These are phyloP conservation scores for Tulasnella sp. DNA, from an alignment of 768 basidiomycete species.

Conservation along the genomic window DNA sequence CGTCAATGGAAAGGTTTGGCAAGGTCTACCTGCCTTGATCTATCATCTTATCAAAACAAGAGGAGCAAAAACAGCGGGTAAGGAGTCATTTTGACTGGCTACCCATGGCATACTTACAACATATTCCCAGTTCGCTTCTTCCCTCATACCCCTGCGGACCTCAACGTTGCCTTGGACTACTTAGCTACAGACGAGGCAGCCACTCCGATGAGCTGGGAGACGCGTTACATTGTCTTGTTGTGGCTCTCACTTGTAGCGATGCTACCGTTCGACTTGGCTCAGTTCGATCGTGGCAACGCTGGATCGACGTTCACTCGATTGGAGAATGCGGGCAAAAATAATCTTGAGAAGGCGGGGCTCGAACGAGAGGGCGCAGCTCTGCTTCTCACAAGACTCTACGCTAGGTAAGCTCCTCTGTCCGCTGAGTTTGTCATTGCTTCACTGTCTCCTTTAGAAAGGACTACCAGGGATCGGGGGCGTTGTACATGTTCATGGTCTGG, in stretches of 20 bases:
- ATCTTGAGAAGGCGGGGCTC: constrained; percentile 58
- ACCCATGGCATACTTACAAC: not conserved
- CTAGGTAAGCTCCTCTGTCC: constrained; percentile 41
- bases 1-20: constrained; percentile 36
- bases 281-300: constrained; percentile 50
- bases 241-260: constrained; percentile 94
- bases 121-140: constrained; percentile 67
- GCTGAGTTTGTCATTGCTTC: not conserved
- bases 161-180: constrained; percentile 61
- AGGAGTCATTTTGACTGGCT: constrained; percentile 24
- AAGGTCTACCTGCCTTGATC: constrained; percentile 37
- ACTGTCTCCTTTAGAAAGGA: constrained; percentile 41
- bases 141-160: constrained; percentile 79
- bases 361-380: constrained; percentile 77
- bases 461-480: constrained; percentile 34
- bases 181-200: constrained; percentile 36
- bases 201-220: constrained; percentile 50
- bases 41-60: constrained; percentile 79
- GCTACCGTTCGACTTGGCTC: constrained; percentile 83
- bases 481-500: constrained; percentile 44
- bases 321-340: constrained; percentile 45
- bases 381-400: constrained; percentile 70
- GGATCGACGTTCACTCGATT: constrained; percentile 46
- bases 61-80: constrained; percentile 86
- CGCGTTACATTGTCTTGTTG: constrained; percentile 72